Base-by-base conservation (phyloP, 2,329 filamentous ascomycete genomes). In the Albifimbria verrucaria region DNA sequence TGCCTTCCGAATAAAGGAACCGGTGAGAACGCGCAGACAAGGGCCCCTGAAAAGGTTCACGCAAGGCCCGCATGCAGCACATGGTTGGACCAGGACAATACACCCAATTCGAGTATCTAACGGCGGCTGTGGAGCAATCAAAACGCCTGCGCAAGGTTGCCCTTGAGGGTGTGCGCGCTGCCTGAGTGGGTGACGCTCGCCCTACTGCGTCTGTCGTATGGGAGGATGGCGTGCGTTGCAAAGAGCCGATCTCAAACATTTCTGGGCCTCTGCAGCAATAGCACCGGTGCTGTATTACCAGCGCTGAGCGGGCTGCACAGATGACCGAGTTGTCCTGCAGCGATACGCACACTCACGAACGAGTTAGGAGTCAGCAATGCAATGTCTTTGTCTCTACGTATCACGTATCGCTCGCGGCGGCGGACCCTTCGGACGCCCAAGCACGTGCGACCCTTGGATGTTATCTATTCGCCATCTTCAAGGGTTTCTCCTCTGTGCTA, bases 1-100 rank as follows among this genome's bases (percentile, higher is more conserved):
- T 54, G 63, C 63, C 61, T 64, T 64, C 64, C 64, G 56, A 62
- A 65, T 66, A 49, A 54, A 68, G 65, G 61, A 66, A 69, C 66
- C 65, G 65, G 66, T 65, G 58, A 68, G 62, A 49, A 60, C 52
- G 55, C 23, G 54, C 56, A 51, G 52, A 56, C 54, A 58, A 56
- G 60, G 59, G 44, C 46, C 55, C 53, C 57, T 53, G 57, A 60
- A 52, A 58, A 57, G 55, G 59, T 58, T 39, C 32, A 39, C 32
- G 32, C 32, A 39, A 39, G 32, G 15, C 32, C 32, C 15, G 32
- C 32, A 39, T 51, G 48, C 49, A 25, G 32, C 32, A 39, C 32
- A 39, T 39, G 32, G 32, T 39, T 39, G 32, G 32, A 39, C 32
- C 32, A 39, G 12, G 32, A 39, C 32, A n/a, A 39, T 17, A 39